Conservation (phyloP, 2,329 filamentous ascomycete genomes). For the Sporothrix mexicana region DNA sequence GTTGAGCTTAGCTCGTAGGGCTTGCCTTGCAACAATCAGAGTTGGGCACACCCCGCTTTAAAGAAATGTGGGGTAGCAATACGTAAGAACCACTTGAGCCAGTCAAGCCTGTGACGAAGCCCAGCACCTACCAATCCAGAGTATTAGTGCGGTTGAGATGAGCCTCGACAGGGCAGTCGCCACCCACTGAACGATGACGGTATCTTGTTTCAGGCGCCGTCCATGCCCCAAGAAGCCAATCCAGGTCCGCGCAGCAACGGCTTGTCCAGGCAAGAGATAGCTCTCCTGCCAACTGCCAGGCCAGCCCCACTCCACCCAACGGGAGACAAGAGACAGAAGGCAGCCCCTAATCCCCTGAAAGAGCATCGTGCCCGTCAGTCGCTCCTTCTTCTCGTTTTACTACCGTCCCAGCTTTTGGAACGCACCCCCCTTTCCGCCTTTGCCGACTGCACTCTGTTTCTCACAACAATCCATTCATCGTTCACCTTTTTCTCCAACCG, state of each 20-base stretch:
- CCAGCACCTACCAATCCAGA: neutral
- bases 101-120: neutral
- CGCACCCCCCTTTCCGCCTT: constrained; percentile 10
- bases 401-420: constrained; percentile 11
- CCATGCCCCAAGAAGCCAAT: neutral
- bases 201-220: constrained; percentile 18
- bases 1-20: neutral
- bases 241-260: constrained; percentile 1
- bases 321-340: neutral
- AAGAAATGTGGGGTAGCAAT: constrained; percentile 27
- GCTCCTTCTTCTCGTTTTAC: constrained; percentile 24
- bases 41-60: constrained; percentile 18
- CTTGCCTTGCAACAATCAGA: constrained; percentile 18
- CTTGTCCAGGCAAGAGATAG: neutral
- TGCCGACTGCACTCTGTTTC: constrained; percentile 1
- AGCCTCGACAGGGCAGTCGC: constrained; percentile 9
- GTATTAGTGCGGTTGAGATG: neutral
- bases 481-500: neutral
- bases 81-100: constrained; percentile 2
- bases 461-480: neutral
- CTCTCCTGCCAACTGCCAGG: constrained; percentile 24
- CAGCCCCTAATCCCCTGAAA: constrained; percentile 21
- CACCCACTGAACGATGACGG: constrained; percentile 28
- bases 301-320: neutral
- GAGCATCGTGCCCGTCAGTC: constrained; percentile 14